These are phyloP conservation scores for Eucalyptus brandiana DNA, from an alignment of 345 rosid species.

Conservation along the genomic window DNA sequence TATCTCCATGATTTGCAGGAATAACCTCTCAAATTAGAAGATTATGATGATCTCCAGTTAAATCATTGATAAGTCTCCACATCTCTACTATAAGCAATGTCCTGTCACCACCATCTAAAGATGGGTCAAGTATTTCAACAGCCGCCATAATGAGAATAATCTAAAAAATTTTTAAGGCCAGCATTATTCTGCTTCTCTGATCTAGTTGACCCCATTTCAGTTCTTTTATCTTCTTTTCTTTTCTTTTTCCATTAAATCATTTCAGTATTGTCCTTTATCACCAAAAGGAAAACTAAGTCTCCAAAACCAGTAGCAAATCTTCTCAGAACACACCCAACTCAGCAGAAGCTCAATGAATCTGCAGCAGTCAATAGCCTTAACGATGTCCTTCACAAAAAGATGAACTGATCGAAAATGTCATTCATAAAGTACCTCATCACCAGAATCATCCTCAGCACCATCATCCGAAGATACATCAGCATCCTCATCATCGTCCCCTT, in stretches of 20 bases:
- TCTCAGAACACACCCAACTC: not conserved
- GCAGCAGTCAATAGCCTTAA: not conserved
- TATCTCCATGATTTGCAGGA: not conserved
- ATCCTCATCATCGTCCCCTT: slow-evolving; percentile 13
- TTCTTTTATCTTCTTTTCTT: not conserved
- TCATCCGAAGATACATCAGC: slow-evolving; percentile 3
- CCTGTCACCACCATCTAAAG: not conserved
- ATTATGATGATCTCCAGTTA: not conserved
- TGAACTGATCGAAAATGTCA: not conserved
- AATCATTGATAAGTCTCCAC: not conserved
- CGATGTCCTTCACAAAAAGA: not conserved
- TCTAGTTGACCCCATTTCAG: not conserved
- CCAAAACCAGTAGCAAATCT: not conserved
- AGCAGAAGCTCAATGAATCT: not conserved
- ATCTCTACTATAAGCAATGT: not conserved
- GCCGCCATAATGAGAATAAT: not conserved
- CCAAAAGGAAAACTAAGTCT: not conserved
- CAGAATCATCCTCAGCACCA: slow-evolving; percentile 1
- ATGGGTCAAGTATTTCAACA: not conserved
- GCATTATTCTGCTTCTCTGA: not conserved
- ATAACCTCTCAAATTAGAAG: not conserved
- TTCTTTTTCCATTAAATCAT: not conserved
- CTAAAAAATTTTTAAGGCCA: not conserved
- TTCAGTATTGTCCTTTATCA: not conserved
- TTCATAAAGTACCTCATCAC: slow-evolving; percentile 11